Evolutionary conservation across 2,329 filamentous ascomycete genomes (phyloP), one percentile per base, ranked within the genome.

Genomic region (Aspergillus awamori): DNA sequence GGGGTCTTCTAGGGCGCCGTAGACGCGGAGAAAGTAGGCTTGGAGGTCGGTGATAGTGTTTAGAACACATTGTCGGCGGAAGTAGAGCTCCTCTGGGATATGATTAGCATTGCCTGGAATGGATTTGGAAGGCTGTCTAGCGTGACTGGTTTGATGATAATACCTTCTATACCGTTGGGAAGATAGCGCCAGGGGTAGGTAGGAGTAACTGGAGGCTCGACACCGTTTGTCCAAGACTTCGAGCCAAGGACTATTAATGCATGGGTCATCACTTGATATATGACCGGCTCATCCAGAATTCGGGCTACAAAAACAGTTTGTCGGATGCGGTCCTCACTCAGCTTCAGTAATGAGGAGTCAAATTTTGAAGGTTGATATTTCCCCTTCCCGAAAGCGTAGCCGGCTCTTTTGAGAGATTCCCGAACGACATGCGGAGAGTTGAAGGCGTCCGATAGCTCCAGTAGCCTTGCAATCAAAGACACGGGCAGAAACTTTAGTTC

Each of bases 11-110:
- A 76, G 62, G 17, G 73, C 74, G n/a, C 77, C 76, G 56, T 78
- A 81, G 7, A 71, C 67, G 33, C 74, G 71, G 28, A 81, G 70
- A 53, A 80, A 80, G 61, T 78, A 69, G 6, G 73, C 74, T 62
- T 80, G 79, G 15, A 80, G 64, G 45, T 79, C 77, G 33, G 72
- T 75, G 24, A 81, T 75, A 5, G 78, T 80, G 57, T 79, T 74
- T 17, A 81, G 59, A 41, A 80, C 70, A 54, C 69, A 76, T 62
- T 79, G 72, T 15, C 78, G 75, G 51, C 79, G 71, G 63, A 73
- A 74, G 39, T 75, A 76, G n/a, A 81, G 64, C 68, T 81, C 79
- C 63, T 80, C 79, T 80, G 43, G 15, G 4, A 6, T 17, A 30
- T 22, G 11, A 8, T 69, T 60, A 65, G 59, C 53, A 53, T 26